Conservation (phyloP, 352 stramenopile genomes). For the Phytophthora idaei region DNA sequence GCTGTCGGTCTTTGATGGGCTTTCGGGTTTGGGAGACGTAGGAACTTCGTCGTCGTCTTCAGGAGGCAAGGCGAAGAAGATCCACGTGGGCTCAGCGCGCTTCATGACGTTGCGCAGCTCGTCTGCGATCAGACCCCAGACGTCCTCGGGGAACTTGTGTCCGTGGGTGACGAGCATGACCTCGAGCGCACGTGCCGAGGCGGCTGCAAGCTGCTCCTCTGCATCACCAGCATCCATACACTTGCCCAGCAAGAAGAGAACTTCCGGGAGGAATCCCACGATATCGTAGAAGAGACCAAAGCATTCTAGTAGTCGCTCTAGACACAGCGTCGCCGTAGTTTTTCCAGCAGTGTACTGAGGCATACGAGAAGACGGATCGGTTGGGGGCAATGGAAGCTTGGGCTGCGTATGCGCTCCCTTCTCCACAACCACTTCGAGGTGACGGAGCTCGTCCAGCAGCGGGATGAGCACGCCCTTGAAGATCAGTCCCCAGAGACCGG, state of each 20-base stretch:
- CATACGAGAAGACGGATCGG: slow-evolving; percentile 30
- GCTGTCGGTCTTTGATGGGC: slow-evolving; percentile 14
- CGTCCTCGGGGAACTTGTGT: slow-evolving; percentile 80
- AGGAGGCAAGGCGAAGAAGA: slow-evolving; percentile 52
- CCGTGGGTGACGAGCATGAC: slow-evolving; percentile 73
- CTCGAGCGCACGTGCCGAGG: slow-evolving; percentile 64
- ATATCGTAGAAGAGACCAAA: slow-evolving; percentile 85
- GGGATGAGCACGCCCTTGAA: slow-evolving; percentile 90
- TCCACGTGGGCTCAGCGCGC: slow-evolving; percentile 75
- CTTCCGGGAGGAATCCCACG: slow-evolving; percentile 77
- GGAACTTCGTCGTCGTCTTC: not conserved
- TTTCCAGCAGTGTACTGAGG: slow-evolving; percentile 47
- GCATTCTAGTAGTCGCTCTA: slow-evolving; percentile 66
- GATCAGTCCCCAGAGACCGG: slow-evolving; percentile 79
- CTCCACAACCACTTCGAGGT: slow-evolving; percentile 69
- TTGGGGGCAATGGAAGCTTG: slow-evolving; percentile 44
- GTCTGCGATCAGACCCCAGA: slow-evolving; percentile 82
- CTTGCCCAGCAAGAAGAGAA: slow-evolving; percentile 76
- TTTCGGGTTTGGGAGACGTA: not conserved
- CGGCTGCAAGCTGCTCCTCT: slow-evolving; percentile 71
- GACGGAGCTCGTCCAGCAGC: slow-evolving; percentile 76
- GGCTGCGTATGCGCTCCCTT: slow-evolving; percentile 41
- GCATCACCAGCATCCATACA: slow-evolving; percentile 79
- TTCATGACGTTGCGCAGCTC: slow-evolving; percentile 81
- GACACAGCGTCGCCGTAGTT: slow-evolving; percentile 68